Evolutionary conservation across 2,329 filamentous ascomycete genomes (phyloP), one percentile per base, ranked within the genome.

Genomic region (Juglanconis sp.): DNA sequence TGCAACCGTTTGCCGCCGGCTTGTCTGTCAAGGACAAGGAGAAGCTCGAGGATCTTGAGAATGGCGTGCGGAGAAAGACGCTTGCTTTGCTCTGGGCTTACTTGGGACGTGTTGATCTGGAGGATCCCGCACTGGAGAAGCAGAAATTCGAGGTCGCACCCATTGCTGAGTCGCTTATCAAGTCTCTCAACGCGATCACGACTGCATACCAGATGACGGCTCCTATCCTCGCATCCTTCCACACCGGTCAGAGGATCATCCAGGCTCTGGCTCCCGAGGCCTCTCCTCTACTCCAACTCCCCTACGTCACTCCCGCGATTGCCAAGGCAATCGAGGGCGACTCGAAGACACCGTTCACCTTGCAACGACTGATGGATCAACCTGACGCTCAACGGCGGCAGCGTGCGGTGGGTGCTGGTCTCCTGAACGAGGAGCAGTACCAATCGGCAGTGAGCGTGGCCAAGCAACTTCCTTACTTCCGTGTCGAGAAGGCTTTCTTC

Each of bases 61-160:
- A 89, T 66, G 87, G 88, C 44, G 83, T 86, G 31, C 88, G 91
- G 66, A 85, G 95, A 70, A 98, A 98, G 81, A 88, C 92, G 7
- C 81, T 98, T 49, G 91, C 89, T 54, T 81, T 99, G 59, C 81
- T 99, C 15, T 99, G 96, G 95, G 93, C 95, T 47, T 98, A 99
- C 73, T 84, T 98, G 52, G 91, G 91, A 63, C 90, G 95, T 51
- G 81, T 96, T 58, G 91, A 96, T 69, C 84, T 99, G 31, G 88
- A 90, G 48, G 92, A 96, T 69, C 74, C 84, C 56, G 81, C 83
- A 36, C 81, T 97, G 57, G 89, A 96, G 69, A 87, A 87, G 72
- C 87, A 93, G 74, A 99, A 98, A 78, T 92, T 90, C 72, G 89
- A 95, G 73, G 87, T 95, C 63, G 93, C 91, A 24, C 92, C 94